Conservation (phyloP, 1,284 basidiomycete genomes). For the Lentinus polychrous region DNA sequence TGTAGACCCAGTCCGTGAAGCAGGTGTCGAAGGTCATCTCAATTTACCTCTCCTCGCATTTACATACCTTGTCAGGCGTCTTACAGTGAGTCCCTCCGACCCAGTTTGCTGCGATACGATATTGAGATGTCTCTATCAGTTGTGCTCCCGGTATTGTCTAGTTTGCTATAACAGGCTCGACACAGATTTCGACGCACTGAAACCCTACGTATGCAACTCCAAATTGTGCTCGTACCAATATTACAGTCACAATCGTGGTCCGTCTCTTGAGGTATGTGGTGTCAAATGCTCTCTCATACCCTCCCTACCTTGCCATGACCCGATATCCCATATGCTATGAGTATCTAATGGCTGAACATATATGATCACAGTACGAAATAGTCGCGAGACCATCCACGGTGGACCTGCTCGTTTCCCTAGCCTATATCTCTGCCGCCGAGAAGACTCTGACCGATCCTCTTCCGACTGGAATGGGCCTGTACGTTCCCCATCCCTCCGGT, state of each 20-base stretch:
- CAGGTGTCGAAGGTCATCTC: constrained; percentile 28
- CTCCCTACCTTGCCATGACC: constrained; percentile 28
- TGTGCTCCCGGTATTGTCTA: constrained; percentile 55
- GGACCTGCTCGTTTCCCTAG: constrained; percentile 53
- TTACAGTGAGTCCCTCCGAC: constrained; percentile 35
- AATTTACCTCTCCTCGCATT: constrained; percentile 55
- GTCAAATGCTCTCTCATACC: constrained; percentile 24
- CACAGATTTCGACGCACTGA: constrained; percentile 47
- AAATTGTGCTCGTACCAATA: constrained; percentile 59
- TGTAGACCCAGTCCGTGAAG: constrained; percentile 39
- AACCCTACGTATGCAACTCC: constrained; percentile 58
- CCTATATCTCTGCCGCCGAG: constrained; percentile 46
- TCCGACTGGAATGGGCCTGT: constrained; percentile 50
- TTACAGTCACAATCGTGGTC: constrained; percentile 51
- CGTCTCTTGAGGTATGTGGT: constrained; percentile 49
- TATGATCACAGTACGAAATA: constrained; percentile 63
- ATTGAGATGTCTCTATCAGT: constrained; percentile 25
- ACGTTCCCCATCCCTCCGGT: constrained; percentile 32
- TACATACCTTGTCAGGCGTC: constrained; percentile 50
- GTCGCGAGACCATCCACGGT: constrained; percentile 48
- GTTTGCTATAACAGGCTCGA: constrained; percentile 54
- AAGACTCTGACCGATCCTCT: constrained; percentile 46
- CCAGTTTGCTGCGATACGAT: too few species aligned
- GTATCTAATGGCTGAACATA: too few species aligned
- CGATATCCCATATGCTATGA: not conserved